phyloP scores from a whole-genome alignment of 805 yeast species.

The Torulaspora gathmanii region DNA sequence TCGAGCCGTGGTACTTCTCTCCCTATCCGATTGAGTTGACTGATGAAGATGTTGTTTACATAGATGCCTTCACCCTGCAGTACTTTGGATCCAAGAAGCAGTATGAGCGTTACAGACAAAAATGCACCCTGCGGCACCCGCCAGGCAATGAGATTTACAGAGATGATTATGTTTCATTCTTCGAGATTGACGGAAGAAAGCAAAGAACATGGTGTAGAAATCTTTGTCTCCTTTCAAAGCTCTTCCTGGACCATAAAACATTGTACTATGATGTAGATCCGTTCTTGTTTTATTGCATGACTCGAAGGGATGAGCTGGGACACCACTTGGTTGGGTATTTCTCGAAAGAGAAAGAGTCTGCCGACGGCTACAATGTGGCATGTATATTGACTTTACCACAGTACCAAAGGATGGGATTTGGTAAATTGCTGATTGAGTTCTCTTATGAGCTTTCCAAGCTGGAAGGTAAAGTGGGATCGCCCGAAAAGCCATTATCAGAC shows the following conservation, averaged over 20 bases:
- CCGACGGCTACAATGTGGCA: conserved; percentile 93
- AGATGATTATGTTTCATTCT: conserved; percentile 87
- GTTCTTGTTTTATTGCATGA: conserved; percentile 92
- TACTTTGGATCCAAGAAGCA: conserved; percentile 87
- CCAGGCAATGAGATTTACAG: conserved; percentile 98
- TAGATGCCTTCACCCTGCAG: conserved; percentile 85
- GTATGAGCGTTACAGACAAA: conserved; percentile 84
- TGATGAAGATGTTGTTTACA: conserved; percentile 83
- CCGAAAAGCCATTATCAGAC: conserved; percentile 95
- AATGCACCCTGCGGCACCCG: conserved; percentile 88
- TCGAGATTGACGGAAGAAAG: conserved; percentile 94
- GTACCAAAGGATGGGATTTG: conserved; percentile 93
- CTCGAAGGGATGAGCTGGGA: conserved; percentile 80
- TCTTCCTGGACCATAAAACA: conserved; percentile 93
- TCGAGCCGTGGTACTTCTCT: conserved; percentile 98
- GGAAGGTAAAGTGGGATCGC: conserved; percentile 91
- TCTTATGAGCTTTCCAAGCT: conserved; percentile 85
- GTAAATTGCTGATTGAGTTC: conserved; percentile 85
- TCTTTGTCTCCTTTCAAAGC: conserved; percentile 80
- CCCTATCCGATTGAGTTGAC: conserved; percentile 95
- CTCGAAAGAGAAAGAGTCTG: conserved; percentile 94
- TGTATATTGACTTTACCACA: conserved; percentile 95
- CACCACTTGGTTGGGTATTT: conserved; percentile 96
- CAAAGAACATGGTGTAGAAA: conserved; percentile 98
- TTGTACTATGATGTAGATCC: conserved; percentile 98